phyloP scores from a whole-genome alignment of 2,329 filamentous ascomycete genomes.

The Lachnellula suecica region DNA sequence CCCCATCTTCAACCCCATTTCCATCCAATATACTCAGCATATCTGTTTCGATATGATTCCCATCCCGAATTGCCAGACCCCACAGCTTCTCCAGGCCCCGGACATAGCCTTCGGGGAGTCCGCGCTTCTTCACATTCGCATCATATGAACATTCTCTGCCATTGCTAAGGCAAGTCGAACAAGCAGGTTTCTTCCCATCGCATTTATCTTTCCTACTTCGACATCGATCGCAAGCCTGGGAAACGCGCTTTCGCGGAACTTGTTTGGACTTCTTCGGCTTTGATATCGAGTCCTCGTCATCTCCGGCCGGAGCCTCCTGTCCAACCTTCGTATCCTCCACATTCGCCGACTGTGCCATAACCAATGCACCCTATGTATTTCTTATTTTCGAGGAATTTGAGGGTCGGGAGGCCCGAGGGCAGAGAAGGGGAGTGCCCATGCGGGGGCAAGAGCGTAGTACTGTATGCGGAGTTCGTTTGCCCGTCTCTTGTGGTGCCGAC shows the following conservation, averaged over 20 bases:
- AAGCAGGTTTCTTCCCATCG: conserved; percentile 60
- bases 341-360: conserved; percentile 12
- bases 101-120: conserved; percentile 79
- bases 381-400: no score
- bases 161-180: conserved; percentile 58
- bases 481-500: no score
- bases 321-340: not conserved
- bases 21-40: conserved; percentile 46
- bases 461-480: no score
- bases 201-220: conserved; percentile 57
- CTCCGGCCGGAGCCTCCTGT: conserved; percentile 11
- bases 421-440: no score
- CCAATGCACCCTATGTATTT: not conserved
- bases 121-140: conserved; percentile 71
- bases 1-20: conserved; percentile 37
- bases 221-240: conserved; percentile 54
- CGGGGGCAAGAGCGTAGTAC: no score
- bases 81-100: conserved; percentile 65
- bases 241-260: conserved; percentile 38
- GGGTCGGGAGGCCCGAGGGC: conserved; percentile 10
- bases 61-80: conserved; percentile 51
- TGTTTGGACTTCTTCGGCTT: conserved; percentile 24
- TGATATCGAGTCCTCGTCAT: conserved; percentile 7
- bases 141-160: conserved; percentile 62
- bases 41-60: conserved; percentile 46